Conservation (phyloP, 805 yeast species). For the Millerozyma miso region DNA sequence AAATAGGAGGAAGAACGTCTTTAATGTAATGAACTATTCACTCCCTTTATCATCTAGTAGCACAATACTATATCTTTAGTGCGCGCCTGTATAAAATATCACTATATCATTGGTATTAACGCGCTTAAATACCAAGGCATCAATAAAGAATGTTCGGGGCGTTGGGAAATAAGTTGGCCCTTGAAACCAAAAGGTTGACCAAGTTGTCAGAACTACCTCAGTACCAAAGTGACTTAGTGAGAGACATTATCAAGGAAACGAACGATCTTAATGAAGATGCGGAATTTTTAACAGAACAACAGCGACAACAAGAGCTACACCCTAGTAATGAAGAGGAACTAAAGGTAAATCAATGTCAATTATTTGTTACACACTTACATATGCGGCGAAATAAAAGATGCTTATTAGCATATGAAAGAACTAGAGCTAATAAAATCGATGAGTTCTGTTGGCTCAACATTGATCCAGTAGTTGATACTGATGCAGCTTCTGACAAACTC, state of each 20-base stretch:
- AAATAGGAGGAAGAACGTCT: slow-evolving; percentile 81
- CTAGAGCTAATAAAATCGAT: slow-evolving; percentile 64
- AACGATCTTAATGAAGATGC: slow-evolving; percentile 56
- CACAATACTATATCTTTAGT: too few species aligned
- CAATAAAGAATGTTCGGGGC: slow-evolving; percentile 78
- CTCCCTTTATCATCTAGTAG: too few species aligned
- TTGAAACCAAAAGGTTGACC: slow-evolving; percentile 79
- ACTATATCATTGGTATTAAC: neutral
- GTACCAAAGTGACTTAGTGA: slow-evolving; percentile 68
- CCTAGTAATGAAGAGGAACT: slow-evolving; percentile 28
- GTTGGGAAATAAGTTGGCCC: slow-evolving; percentile 71
- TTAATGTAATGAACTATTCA: slow-evolving; percentile 63
- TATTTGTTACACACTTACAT: slow-evolving; percentile 66
- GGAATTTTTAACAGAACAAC: slow-evolving; percentile 40
- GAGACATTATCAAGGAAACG: slow-evolving; percentile 68
- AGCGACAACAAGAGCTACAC: slow-evolving; percentile 15
- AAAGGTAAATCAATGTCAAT: slow-evolving; percentile 56
- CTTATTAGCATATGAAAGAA: slow-evolving; percentile 73
- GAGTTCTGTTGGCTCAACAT: slow-evolving; percentile 68
- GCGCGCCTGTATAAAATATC: too few species aligned
- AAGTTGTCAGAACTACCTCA: slow-evolving; percentile 62
- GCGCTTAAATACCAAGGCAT: neutral
- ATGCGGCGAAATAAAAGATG: slow-evolving; percentile 90
- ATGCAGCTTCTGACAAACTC: slow-evolving; percentile 1
- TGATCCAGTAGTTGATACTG: slow-evolving; percentile 37